A percentile compares a stretch with the other conserved stretches of the same genome.
These are phyloP conservation scores for Xylariaceae sp. DNA, from an alignment of 2,329 filamentous ascomycete species.

Conservation along the genomic window DNA sequence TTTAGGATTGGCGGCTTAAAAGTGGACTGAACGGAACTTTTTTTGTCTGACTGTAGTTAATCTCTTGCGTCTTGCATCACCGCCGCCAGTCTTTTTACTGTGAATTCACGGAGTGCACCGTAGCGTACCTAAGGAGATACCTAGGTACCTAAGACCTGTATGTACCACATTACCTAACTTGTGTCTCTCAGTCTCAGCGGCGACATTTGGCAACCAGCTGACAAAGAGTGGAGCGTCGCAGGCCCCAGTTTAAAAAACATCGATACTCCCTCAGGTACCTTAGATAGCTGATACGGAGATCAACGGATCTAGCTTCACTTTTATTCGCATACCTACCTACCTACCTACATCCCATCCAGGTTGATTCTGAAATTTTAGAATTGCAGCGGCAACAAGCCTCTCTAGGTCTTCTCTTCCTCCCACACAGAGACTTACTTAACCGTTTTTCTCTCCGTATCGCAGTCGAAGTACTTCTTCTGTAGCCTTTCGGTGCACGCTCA, in stretches of 20 bases:
- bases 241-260: constrained; percentile 2
- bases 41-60: too few relatives aligned
- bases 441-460: background rate
- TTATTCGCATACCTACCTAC: background rate
- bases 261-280: background rate
- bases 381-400: constrained; percentile 1
- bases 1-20: too few relatives aligned
- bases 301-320: constrained; percentile 8
- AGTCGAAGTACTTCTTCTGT: background rate
- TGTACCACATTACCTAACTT: too few relatives aligned
- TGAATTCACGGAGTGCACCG: too few relatives aligned
- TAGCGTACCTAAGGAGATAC: background rate
- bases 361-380: constrained; percentile 12
- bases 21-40: too few relatives aligned
- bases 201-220: constrained; percentile 5
- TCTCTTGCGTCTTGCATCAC: too few relatives aligned
- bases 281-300: background rate
- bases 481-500: background rate
- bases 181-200: background rate
- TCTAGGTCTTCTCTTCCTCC: background rate
- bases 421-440: background rate
- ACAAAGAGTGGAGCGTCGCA: background rate
- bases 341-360: constrained; percentile 1
- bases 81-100: too few relatives aligned
- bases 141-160: background rate